Conservation (phyloP, 108 stramenopile genomes). For the Aureococcus anophagefferens region DNA sequence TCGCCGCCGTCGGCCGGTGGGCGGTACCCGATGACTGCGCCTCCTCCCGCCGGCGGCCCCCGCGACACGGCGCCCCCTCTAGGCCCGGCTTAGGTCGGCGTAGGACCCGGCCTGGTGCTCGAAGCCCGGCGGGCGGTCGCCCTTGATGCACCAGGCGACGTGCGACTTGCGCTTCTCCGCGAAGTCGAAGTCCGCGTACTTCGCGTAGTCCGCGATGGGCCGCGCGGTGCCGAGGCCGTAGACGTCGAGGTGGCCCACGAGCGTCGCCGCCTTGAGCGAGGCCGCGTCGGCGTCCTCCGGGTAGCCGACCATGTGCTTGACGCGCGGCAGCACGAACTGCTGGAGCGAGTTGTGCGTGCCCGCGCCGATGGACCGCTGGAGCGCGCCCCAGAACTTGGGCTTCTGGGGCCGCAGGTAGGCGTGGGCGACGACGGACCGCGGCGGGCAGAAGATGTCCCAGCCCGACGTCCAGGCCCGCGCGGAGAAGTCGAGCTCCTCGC, state of each 20-base stretch:
- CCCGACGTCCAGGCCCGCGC: slow-evolving; percentile 84
- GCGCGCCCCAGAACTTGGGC: slow-evolving; percentile 96
- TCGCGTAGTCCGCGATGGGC: neutral
- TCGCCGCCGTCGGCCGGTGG: neutral
- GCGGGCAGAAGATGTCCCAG: slow-evolving; percentile 91
- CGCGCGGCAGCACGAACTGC: slow-evolving; percentile 48
- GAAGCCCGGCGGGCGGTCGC: no score
- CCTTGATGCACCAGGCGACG: no score
- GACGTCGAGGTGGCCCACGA: neutral
- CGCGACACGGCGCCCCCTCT: no score
- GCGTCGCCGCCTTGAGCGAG: neutral
- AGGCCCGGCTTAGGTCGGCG: no score
- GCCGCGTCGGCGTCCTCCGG: slow-evolving; percentile 6
- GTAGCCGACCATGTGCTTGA: slow-evolving; percentile 66
- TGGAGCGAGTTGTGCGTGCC: slow-evolving; percentile 54
- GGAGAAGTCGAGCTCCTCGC: slow-evolving; percentile 84
- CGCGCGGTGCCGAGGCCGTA: neutral
- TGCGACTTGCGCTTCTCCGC: no score
- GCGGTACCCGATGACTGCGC: no score
- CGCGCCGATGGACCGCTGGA: slow-evolving; percentile 56
- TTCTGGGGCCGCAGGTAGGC: slow-evolving; percentile 75
- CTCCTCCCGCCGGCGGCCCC: no score
- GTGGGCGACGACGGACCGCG: slow-evolving; percentile 72
- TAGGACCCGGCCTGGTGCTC: no score
- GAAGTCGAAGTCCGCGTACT: no score